Percentiles rank a stretch among this genome's conserved stretches.
Conservation (phyloP, 257 asterid genomes). For the Capsicum chinense region DNA sequence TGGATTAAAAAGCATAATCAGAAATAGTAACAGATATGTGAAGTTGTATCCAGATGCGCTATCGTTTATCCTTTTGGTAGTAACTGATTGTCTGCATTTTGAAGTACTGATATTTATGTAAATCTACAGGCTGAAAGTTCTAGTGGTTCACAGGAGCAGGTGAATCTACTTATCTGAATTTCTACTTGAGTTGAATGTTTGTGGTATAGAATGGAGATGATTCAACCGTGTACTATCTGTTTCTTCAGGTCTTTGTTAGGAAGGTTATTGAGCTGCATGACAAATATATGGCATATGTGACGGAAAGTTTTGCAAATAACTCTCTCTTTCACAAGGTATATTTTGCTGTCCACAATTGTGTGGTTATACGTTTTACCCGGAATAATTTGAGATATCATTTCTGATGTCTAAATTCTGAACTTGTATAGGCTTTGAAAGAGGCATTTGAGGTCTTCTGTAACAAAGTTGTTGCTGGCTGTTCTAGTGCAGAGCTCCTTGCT, state of each 20-base stretch:
- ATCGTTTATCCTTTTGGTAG: background rate
- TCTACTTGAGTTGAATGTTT: background rate
- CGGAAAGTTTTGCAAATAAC: slow-evolving; percentile 47
- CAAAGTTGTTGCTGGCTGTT: slow-evolving; percentile 45
- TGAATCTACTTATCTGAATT: slow-evolving; percentile 28
- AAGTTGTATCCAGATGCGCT: slow-evolving; percentile 3
- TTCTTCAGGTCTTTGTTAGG: slow-evolving; percentile 49
- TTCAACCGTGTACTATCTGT: background rate
- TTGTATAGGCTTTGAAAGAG: slow-evolving; percentile 53
- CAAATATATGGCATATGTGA: slow-evolving; percentile 51
- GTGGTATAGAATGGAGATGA: background rate
- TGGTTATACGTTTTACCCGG: slow-evolving; percentile 21
- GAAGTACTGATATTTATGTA: slow-evolving; percentile 30
- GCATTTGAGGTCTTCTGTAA: slow-evolving; percentile 67
- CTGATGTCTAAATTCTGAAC: background rate
- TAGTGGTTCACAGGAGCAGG: slow-evolving; percentile 55
- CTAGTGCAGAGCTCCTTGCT: slow-evolving; percentile 59
- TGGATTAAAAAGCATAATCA: slow-evolving; percentile 16
- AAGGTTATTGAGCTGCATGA: slow-evolving; percentile 55
- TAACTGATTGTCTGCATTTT: background rate
- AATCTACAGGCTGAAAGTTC: slow-evolving; percentile 48
- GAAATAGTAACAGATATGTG: background rate
- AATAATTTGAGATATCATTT: background rate
- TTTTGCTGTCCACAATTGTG: background rate
- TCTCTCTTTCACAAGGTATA: slow-evolving; percentile 54